Base-by-base conservation (phyloP, 805 yeast genomes). In the Lipomyces lipofer region DNA sequence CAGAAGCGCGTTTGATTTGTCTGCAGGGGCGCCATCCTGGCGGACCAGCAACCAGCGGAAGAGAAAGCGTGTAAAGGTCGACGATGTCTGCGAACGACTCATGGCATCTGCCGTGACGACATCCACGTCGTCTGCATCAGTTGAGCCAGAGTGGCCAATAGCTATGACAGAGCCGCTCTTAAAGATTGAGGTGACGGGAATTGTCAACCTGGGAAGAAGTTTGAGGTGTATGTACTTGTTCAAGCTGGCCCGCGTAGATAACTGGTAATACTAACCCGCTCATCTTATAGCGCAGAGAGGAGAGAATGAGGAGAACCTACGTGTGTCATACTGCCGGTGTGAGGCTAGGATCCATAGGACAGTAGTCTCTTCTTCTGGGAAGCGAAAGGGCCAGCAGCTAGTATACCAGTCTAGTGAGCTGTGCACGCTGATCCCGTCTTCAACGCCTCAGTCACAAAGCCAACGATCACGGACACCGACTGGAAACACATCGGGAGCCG, bases 351-450 rank as follows among this genome's bases (percentile, higher is more conserved):
- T 56, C 15, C 28, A 49, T 27, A 17, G 46, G 28, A 32, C 21
- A n/a, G 38, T 4, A 5, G 30, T 22, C 6, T 27, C 51, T 13
- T 40, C n/a, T 7, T 4, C 28, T 2, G 40, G 50, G 13, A 28
- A 22, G 35, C 53, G 49, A 10, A 29, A 36, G 27, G 27, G n/a
- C 25, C 43, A 45, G 13, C 43, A 43, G 10, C 43, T 56, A 7
- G 12, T 56, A 10, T 56, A 35, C 30, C 46, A 56, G 10, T 54
- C 54, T 12, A 54, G 59, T 40, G 59, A 54, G 28, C 19, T 42
- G 17, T 52, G 58, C 33, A 46, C 54, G 13, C 32, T 56, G 9
- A 29, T 49, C 2, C 60, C 59, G 13, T 25, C 21, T 7, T 15
- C 24, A 19, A 5, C 32, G 33, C 15, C 17, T 10, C 29, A 3